Percentiles rank a stretch among this genome's conserved stretches.
Evolutionary conservation across 2,329 filamentous ascomycete species (phyloP).

Genomic region (Aspergillus sp.): DNA sequence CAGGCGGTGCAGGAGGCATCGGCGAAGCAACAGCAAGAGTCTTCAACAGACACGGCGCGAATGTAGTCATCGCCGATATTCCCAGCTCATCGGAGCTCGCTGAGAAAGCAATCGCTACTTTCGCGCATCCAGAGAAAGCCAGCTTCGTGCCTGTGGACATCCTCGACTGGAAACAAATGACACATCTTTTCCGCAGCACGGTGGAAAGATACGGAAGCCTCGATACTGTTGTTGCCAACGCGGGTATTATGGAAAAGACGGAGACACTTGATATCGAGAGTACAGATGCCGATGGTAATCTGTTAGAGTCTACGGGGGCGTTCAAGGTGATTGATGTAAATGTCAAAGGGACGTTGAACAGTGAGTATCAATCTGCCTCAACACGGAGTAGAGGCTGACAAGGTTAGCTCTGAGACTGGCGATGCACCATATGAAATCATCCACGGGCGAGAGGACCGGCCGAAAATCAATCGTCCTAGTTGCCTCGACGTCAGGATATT

Average conservation of each 20-base stretch:
- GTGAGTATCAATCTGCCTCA: slow-evolving; percentile 28
- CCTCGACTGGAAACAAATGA: slow-evolving; percentile 43
- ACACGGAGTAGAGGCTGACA: neutral
- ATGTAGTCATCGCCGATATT: slow-evolving; percentile 45
- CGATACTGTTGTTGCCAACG: slow-evolving; percentile 50
- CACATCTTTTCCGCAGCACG: slow-evolving; percentile 37
- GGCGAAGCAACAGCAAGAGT: slow-evolving; percentile 45
- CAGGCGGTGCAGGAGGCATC: slow-evolving; percentile 48
- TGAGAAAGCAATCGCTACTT: slow-evolving; percentile 10
- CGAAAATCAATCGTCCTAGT: slow-evolving; percentile 45
- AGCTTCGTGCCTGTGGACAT: slow-evolving; percentile 45
- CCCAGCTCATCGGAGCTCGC: slow-evolving; percentile 2
- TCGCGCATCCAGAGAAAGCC: slow-evolving; percentile 17
- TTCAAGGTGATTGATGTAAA: slow-evolving; percentile 46
- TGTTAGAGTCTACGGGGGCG: slow-evolving; percentile 3
- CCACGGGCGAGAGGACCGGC: neutral
- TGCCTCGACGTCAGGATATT: slow-evolving; percentile 50
- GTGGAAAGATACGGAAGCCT: slow-evolving; percentile 40
- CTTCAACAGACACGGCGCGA: slow-evolving; percentile 43
- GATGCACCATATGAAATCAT: slow-evolving; percentile 4
- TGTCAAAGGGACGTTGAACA: slow-evolving; percentile 52
- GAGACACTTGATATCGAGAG: slow-evolving; percentile 26
- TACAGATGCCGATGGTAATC: neutral
- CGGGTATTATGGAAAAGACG: slow-evolving; percentile 43
- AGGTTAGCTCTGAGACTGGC: slow-evolving; percentile 38